Evolutionary conservation across 1,284 basidiomycete species (phyloP), one percentile per base, ranked within the genome.

Genomic region (Wallemia hederae): DNA sequence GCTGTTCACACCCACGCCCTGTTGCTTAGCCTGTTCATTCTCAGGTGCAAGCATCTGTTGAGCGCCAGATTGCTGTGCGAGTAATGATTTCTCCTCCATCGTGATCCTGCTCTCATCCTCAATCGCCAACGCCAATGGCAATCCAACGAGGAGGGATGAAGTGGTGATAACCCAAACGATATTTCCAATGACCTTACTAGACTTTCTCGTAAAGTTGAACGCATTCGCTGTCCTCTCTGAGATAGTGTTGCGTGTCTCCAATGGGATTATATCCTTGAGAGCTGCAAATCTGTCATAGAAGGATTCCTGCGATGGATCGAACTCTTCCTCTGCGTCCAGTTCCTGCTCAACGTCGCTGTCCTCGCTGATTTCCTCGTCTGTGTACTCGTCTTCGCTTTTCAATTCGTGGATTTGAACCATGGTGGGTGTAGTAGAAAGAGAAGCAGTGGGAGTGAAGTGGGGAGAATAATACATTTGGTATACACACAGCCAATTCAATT

Each of bases 61-160:
- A 22, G 82, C 82, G 39, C 90, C 90, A 68, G 87, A 82, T 70
- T 89, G 88, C 71, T 94, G 89, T 60, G 86, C 85, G 65, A 86
- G 74, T 78, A 90, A 81, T 72, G 97, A 90, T 74, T 86, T 83
- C 74, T 98, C 92, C 73, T 97, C 91, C 62, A 83, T 82, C 2
- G 90, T 83, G 63, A 94, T 80, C 73, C 89, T 88, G 59, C 85
- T 83, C 74, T 98, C 92, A 72, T 94, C 92, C 72, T 98, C 92
- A 64, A 97, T 77, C 61, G 82, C 84, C 65, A 98, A 77, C 1
- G 90, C 89, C 65, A 96, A 77, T 27, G 92, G 92, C 59, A 98
- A 76, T 5, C 87, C 94, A 59, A 98, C 82, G 62, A 98, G 79
- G 59, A 98, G 75, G 0, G 90, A 89, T 58, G 83, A 88, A 19